Evolutionary conservation across 2,329 filamentous ascomycete species (phyloP).

Genomic region (Ilyonectria mors-panacis): DNA sequence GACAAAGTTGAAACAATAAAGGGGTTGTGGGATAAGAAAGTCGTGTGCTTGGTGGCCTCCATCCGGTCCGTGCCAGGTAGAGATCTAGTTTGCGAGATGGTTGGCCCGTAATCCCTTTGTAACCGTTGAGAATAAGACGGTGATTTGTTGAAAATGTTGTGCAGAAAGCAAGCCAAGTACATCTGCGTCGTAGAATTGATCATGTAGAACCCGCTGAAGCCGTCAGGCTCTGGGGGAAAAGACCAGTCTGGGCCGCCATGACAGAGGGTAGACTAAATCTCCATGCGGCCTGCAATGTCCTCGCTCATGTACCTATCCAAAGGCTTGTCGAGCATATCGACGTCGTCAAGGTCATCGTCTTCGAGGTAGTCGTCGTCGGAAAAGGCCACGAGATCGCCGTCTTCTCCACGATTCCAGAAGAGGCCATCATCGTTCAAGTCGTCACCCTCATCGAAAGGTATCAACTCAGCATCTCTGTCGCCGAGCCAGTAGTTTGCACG

Average conservation of each 20-base stretch:
- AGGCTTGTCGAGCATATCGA: slow-evolving; percentile 57
- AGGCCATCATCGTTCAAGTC: slow-evolving; percentile 65
- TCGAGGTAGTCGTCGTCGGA: slow-evolving; percentile 66
- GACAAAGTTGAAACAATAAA: slow-evolving; percentile 31
- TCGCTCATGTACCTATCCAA: slow-evolving; percentile 72
- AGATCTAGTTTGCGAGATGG: neutral
- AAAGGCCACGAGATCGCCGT: slow-evolving; percentile 70
- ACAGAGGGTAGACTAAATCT: slow-evolving; percentile 61
- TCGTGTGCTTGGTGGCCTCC: slow-evolving; percentile 30
- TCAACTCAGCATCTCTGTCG: slow-evolving; percentile 68
- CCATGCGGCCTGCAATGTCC: slow-evolving; percentile 74
- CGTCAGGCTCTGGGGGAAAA: neutral
- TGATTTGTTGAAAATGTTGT: slow-evolving; percentile 40
- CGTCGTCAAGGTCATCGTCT: slow-evolving; percentile 63
- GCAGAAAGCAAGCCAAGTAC: slow-evolving; percentile 24
- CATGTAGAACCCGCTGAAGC: slow-evolving; percentile 14
- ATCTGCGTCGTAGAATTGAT: slow-evolving; percentile 1
- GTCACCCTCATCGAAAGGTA: slow-evolving; percentile 62
- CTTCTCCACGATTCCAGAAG: slow-evolving; percentile 71
- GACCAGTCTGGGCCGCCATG: neutral
- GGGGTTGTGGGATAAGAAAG: slow-evolving; percentile 19
- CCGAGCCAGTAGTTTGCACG: slow-evolving; percentile 92
- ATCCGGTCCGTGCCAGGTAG: slow-evolving; percentile 1
- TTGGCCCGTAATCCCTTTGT: neutral
- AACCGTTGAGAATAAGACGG: slow-evolving; percentile 29